Conservation (phyloP, 2,329 filamentous ascomycete genomes). For the Ilyonectria destructans region DNA sequence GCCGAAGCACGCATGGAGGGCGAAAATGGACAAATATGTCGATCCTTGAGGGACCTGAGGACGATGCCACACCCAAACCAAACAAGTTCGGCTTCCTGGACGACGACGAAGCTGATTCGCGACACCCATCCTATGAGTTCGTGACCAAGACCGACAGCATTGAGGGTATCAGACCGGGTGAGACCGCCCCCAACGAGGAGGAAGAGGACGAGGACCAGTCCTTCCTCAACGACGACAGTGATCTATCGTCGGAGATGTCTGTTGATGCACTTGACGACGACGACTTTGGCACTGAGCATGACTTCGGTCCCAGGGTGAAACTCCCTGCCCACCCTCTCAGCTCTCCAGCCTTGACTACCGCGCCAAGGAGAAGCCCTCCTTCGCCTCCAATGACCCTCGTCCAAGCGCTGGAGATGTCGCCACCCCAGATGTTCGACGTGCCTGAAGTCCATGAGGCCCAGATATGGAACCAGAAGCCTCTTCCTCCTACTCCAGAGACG, state of each 20-base stretch:
- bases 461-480: constrained; percentile 46
- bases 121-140: constrained; percentile 68
- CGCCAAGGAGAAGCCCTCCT: constrained; percentile 52
- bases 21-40: constrained; percentile 71
- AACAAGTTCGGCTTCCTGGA: constrained; percentile 40
- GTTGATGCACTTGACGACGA: constrained; percentile 63
- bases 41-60: constrained; percentile 66
- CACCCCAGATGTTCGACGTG: constrained; percentile 42
- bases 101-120: constrained; percentile 44
- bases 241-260: constrained; percentile 77
- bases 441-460: constrained; percentile 48
- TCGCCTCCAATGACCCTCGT: constrained; percentile 49
- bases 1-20: constrained; percentile 58
- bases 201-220: constrained; percentile 59
- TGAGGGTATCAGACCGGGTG: constrained; percentile 59
- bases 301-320: constrained; percentile 37
- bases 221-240: constrained; percentile 69
- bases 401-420: constrained; percentile 49
- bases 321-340: constrained; percentile 57
- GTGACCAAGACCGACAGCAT: constrained; percentile 70
- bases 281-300: constrained; percentile 56
- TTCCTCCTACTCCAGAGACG: constrained; percentile 63
- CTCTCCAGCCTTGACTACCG: constrained; percentile 48
- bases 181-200: constrained; percentile 50
- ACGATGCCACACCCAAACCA: constrained; percentile 49